Evolutionary conservation across 192 early-diverging fungal species (phyloP).

Genomic region (Gaertneriomyces sp.): DNA sequence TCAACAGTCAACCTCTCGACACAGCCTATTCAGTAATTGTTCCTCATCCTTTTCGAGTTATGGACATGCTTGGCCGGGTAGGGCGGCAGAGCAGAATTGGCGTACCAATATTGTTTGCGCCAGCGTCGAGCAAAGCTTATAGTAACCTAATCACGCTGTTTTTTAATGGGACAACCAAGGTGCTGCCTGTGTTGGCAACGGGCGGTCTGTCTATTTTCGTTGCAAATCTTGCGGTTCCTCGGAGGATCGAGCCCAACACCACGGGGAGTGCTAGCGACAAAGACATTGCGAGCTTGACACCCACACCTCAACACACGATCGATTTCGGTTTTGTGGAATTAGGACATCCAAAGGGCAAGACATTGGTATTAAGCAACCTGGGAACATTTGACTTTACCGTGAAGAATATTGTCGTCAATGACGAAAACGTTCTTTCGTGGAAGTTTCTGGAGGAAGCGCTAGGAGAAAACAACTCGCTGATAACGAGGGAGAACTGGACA

Average conservation of each 20-base stretch:
- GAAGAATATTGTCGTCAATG: conserved; percentile 38
- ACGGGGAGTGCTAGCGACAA: conserved; percentile 6
- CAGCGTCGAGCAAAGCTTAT: conserved; percentile 24
- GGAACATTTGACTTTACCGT: conserved; percentile 49
- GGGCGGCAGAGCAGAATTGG: conserved; percentile 9
- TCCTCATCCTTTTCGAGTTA: conserved; percentile 26
- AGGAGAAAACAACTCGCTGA: conserved; percentile 14
- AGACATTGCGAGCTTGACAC: conserved; percentile 20
- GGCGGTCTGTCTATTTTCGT: conserved; percentile 31
- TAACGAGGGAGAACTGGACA: not conserved
- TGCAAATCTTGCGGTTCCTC: conserved; percentile 34
- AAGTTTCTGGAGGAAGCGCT: conserved; percentile 41
- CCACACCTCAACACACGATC: conserved; percentile 22
- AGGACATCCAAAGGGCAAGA: conserved; percentile 30
- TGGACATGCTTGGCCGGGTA: not conserved
- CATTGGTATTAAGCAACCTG: conserved; percentile 36
- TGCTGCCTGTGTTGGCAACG: conserved; percentile 37
- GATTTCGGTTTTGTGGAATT: conserved; percentile 46
- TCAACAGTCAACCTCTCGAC: conserved; percentile 37
- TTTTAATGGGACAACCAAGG: conserved; percentile 16
- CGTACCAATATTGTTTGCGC: conserved; percentile 25
- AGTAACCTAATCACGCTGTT: conserved; percentile 32
- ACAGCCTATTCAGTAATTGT: conserved; percentile 8
- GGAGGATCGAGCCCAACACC: conserved; percentile 9
- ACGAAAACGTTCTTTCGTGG: conserved; percentile 40